A percentile compares a stretch with the other conserved stretches of the same genome.
Evolutionary conservation across 164 flowering plant genomes (phyloP).

Genomic region (Nymphaea thermarum): DNA sequence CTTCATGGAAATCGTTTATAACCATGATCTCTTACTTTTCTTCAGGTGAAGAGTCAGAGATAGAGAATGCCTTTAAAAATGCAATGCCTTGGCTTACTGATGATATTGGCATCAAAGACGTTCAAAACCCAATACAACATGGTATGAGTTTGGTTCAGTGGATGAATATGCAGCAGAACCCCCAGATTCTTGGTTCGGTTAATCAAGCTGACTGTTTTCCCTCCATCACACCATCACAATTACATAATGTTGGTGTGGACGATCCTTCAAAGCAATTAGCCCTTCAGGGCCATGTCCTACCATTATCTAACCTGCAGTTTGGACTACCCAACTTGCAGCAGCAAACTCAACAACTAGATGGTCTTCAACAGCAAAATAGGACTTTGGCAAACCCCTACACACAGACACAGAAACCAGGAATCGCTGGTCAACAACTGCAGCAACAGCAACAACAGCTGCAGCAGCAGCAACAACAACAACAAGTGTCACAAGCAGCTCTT

Average conservation of each 20-base stretch:
- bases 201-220: constrained; percentile 59
- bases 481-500: constrained; percentile 14
- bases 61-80: constrained; percentile 69
- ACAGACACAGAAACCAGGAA: constrained; percentile 47
- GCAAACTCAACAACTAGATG: constrained; percentile 32
- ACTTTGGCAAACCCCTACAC: constrained; percentile 23
- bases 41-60: constrained; percentile 74
- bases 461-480: constrained; percentile 30
- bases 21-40: not conserved
- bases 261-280: constrained; percentile 71
- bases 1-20: not conserved
- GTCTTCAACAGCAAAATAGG: constrained; percentile 38
- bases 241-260: constrained; percentile 38
- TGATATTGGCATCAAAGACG: constrained; percentile 68
- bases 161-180: constrained; percentile 87
- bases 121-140: constrained; percentile 58
- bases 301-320: constrained; percentile 39
- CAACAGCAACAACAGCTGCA: constrained; percentile 22
- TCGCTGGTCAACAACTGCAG: constrained; percentile 14
- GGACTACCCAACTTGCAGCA: constrained; percentile 34
- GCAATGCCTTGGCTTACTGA: constrained; percentile 96
- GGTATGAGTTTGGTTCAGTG: constrained; percentile 89
- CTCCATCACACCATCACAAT: constrained; percentile 35
- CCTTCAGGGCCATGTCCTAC: constrained; percentile 51
- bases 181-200: constrained; percentile 36